Evolutionary conservation across 305 asterid genomes (phyloP).

Genomic region (Ilex paraguariensis): DNA sequence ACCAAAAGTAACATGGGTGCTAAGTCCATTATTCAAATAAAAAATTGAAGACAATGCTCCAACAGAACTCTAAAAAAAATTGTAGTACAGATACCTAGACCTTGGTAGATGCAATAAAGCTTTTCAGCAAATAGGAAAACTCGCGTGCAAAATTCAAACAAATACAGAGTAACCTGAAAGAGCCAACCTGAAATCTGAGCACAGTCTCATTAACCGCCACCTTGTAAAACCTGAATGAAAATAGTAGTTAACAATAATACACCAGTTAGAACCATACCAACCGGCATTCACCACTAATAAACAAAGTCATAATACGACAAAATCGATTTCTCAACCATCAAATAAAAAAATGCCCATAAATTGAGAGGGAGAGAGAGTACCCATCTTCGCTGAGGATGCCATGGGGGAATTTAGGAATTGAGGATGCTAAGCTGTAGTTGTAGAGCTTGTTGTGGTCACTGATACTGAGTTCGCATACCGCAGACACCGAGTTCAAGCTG

Average conservation of each 20-base stretch:
- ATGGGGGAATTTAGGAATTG: conserved; percentile 61
- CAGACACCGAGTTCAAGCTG: conserved; percentile 36
- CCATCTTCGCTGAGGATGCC: conserved; percentile 98
- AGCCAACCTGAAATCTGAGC: conserved; percentile 99
- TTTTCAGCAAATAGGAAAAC: background rate
- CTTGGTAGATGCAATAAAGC: background rate
- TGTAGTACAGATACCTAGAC: background rate
- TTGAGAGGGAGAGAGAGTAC: conserved; percentile 25
- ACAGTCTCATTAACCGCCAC: conserved; percentile 81
- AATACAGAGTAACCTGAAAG: conserved; percentile 63
- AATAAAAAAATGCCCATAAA: background rate
- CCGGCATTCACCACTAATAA: background rate
- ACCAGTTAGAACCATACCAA: background rate
- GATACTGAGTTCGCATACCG: conserved; percentile 65
- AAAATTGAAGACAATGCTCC: background rate
- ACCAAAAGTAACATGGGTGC: too few relatives aligned
- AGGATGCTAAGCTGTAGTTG: conserved; percentile 56
- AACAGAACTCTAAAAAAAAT: background rate
- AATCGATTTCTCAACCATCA: background rate
- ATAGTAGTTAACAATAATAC: conserved; percentile 4
- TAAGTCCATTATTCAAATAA: background rate
- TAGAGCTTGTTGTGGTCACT: conserved; percentile 57
- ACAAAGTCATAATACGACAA: background rate
- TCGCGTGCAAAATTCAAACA: background rate
- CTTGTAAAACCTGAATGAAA: conserved; percentile 72